phyloP scores from a whole-genome alignment of 768 basidiomycete genomes.

The Naganishia onofrii region DNA sequence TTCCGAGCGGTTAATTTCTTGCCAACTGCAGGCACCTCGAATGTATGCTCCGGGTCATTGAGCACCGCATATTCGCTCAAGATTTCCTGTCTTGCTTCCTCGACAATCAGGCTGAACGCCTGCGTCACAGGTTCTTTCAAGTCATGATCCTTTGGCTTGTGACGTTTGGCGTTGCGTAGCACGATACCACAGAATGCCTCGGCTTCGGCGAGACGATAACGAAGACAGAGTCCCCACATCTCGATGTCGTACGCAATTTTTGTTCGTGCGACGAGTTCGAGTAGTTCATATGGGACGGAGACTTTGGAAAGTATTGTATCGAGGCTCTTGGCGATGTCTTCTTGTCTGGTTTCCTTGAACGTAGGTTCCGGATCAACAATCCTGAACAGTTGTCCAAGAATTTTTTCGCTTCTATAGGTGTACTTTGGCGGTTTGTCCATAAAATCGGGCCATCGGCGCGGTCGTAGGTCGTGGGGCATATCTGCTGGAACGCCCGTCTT shows the following conservation, averaged over 20 bases:
- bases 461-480: constrained; percentile 35
- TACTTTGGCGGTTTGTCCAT: constrained; percentile 44
- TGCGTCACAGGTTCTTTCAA: constrained; percentile 48
- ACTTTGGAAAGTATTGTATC: constrained; percentile 37
- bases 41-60: constrained; percentile 29
- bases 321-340: constrained; percentile 35
- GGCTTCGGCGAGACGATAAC: constrained; percentile 47
- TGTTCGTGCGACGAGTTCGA: constrained; percentile 39
- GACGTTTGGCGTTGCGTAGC: constrained; percentile 41
- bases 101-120: constrained; percentile 39
- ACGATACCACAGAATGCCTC: constrained; percentile 49
- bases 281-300: constrained; percentile 32
- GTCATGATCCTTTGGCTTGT: constrained; percentile 46
- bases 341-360: constrained; percentile 41
- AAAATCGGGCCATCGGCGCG: constrained; percentile 48
- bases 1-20: constrained; percentile 35
- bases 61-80: background rate
- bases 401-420: constrained; percentile 41
- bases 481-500: constrained; percentile 47
- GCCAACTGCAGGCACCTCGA: constrained; percentile 28
- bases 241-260: constrained; percentile 43
- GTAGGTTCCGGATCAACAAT: constrained; percentile 46
- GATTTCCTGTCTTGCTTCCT: constrained; percentile 33
- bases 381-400: constrained; percentile 46
- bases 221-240: constrained; percentile 42